These are phyloP conservation scores for Knoxdaviesia capensis DNA, from an alignment of 2,329 filamentous ascomycete species.

Conservation along the genomic window DNA sequence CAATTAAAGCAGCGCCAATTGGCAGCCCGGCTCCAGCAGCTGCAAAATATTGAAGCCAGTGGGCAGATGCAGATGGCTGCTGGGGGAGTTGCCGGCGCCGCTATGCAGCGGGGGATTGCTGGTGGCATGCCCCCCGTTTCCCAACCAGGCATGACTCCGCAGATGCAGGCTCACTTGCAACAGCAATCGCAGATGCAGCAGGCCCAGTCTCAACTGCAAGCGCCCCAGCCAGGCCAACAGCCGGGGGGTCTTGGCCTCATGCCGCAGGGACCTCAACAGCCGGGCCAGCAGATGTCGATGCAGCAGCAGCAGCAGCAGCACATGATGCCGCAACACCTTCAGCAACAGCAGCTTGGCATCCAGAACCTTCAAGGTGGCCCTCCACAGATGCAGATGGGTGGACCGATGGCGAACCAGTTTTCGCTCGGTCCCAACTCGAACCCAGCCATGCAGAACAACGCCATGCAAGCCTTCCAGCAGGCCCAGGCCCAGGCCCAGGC, in stretches of 20 bases:
- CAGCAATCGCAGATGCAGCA: conserved; percentile 14
- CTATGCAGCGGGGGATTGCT: too few species aligned
- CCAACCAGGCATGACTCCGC: too few species aligned
- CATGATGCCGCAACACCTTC: not conserved
- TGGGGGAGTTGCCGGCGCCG: too few species aligned
- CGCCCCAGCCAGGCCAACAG: conserved; percentile 10
- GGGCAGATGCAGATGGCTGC: too few species aligned
- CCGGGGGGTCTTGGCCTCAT: not conserved
- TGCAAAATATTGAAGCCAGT: too few species aligned
- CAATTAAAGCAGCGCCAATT: too few species aligned
- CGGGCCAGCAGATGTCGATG: conserved; percentile 5
- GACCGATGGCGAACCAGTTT: too few species aligned
- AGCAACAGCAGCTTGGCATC: not conserved
- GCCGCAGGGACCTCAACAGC: conserved; percentile 8
- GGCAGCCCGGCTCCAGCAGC: too few species aligned
- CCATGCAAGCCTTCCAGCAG: conserved; percentile 11
- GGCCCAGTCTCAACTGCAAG: conserved; percentile 7
- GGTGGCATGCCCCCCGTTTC: too few species aligned
- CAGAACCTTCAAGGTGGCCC: not conserved
- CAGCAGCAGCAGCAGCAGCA: conserved; percentile 7
- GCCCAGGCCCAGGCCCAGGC: conserved; percentile 14
- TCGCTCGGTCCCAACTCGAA: too few species aligned
- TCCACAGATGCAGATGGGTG: not conserved
- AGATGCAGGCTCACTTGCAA: not conserved
- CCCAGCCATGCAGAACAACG: conserved; percentile 12